Percentiles rank a stretch among this genome's conserved stretches.
Evolutionary conservation across 108 stramenopile species (phyloP).

Genomic region (Conticribra guillardii): DNA sequence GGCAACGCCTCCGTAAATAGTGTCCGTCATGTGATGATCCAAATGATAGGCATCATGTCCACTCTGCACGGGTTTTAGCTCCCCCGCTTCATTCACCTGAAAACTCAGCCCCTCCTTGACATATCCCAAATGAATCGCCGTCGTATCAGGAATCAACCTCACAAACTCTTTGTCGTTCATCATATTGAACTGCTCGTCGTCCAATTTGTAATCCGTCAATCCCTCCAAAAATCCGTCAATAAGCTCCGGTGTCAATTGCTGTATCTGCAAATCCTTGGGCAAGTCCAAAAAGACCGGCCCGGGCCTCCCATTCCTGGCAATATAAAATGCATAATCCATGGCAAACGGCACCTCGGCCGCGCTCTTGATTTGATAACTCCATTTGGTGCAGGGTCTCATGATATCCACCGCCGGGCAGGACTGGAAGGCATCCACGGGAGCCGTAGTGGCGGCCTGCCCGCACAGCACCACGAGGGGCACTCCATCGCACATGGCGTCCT

Average conservation of each 20-base stretch:
- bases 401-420: constrained; percentile 83
- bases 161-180: constrained; percentile 50
- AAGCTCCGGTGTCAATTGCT: constrained; percentile 69
- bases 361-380: constrained; percentile 89
- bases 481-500: constrained; percentile 90
- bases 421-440: constrained; percentile 88
- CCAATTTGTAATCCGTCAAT: constrained; percentile 17
- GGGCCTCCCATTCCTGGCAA: constrained; percentile 89
- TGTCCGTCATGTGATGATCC: constrained; percentile 76
- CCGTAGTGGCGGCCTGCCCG: constrained; percentile 89
- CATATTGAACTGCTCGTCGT: constrained; percentile 13
- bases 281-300: constrained; percentile 92
- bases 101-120: constrained; percentile 70
- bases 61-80: constrained; percentile 36
- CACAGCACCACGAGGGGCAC: constrained; percentile 89
- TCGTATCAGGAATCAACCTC: constrained; percentile 60
- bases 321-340: constrained; percentile 90
- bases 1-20: constrained; percentile 52
- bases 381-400: constrained; percentile 87
- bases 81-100: constrained; percentile 57
- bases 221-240: constrained; percentile 69
- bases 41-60: constrained; percentile 64
- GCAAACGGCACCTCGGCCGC: constrained; percentile 89
- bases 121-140: constrained; percentile 73
- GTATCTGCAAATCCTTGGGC: constrained; percentile 93